phyloP scores from a whole-genome alignment of 495 filamentous ascomycete genomes.

The Hypoxylon crocopeplum region DNA sequence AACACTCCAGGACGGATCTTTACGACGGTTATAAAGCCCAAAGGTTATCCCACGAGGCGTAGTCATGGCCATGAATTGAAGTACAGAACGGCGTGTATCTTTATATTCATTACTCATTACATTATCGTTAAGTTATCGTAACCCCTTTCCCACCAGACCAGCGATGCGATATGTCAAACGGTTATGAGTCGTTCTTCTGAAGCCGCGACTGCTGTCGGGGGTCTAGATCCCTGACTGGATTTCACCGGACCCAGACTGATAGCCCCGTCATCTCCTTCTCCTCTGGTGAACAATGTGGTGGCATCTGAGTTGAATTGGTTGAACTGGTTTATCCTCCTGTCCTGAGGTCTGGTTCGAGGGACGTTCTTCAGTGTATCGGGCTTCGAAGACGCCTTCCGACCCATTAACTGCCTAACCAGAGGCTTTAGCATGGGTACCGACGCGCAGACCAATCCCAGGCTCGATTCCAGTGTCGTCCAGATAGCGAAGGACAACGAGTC shows the following conservation, averaged over 20 bases:
- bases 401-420: conserved; percentile 31
- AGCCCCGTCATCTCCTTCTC: conserved; percentile 8
- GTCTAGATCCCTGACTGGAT: conserved; percentile 3
- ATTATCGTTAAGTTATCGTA: conserved; percentile 6
- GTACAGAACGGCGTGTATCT: not conserved
- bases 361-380: conserved; percentile 27
- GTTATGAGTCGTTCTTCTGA: conserved; percentile 18
- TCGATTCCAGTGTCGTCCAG: conserved; percentile 37
- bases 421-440: conserved; percentile 37
- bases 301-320: conserved; percentile 24
- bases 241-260: conserved; percentile 18
- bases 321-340: conserved; percentile 1
- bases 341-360: conserved; percentile 16
- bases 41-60: too few species aligned
- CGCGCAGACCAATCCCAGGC: conserved; percentile 32
- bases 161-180: too few species aligned
- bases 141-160: not conserved
- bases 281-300: conserved; percentile 24
- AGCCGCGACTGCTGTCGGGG: not conserved
- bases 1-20: too few species aligned
- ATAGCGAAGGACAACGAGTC: conserved; percentile 35
- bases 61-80: too few species aligned
- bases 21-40: too few species aligned
- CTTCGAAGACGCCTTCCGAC: conserved; percentile 32
- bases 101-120: conserved; percentile 23